Base-by-base conservation (phyloP, 768 basidiomycete genomes). In the Tricholoma sp. region DNA sequence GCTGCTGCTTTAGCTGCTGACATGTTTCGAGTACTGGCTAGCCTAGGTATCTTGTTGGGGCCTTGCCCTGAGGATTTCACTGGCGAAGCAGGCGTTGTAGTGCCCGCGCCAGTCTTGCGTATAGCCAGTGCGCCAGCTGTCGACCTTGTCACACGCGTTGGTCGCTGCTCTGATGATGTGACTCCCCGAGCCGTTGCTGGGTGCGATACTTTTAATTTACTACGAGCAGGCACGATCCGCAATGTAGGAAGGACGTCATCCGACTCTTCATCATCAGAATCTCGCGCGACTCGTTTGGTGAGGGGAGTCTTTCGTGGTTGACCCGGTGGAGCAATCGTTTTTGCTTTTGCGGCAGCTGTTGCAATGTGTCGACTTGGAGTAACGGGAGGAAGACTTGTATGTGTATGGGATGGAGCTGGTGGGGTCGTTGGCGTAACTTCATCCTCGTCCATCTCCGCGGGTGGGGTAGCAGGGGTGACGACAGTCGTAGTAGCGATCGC, bases 301-400 rank as follows among this genome's bases (percentile, higher is more conserved):
- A 83, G 79, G 0, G 94, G 94, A 0, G 93, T 94, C 75, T 96
- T 97, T 61, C 86, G 85, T 31, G 89, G 91, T 66, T 91, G 92
- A 17, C 87, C 89, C 8, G 88, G 90, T 17, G 91, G 87, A 10
- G 82, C 80, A 18, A 90, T 89, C 15, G 80, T 82, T 32, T 79
- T 80, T 0, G 90, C 88, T 57, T 83, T 85, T 9, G 87, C 87
- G 10, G 85, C 73, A 9, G 88, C 89, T 7, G 80, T 74, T 6
- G 82, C 84, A 55, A 91, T 77, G 62, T 91, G 87, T 56, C 86
- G 84, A 63, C 85, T 86, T 6, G 91, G 91, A 1, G 91, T 94
- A 32, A 93, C 88, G 12, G 90, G 90, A 6, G 86, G 88, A 8
- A 88, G 69, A 29, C 72, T 62, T 15, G 70, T 57, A 10, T 66